phyloP scores from a whole-genome alignment of 805 yeast genomes.

The Suhomyces kilbournensis region DNA sequence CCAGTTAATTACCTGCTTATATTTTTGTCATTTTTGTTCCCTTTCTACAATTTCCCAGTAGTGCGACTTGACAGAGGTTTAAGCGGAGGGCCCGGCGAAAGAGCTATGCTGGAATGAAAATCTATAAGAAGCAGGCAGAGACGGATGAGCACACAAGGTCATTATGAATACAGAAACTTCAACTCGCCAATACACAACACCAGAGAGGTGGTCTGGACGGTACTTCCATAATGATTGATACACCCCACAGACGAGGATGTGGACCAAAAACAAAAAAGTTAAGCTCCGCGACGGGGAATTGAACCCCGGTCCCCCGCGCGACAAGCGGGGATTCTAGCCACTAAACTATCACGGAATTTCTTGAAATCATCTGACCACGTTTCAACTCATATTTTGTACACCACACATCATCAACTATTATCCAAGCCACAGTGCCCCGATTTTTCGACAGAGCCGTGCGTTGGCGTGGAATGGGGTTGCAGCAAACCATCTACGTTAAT shows the following conservation, averaged over 20 bases:
- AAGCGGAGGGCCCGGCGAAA: neutral
- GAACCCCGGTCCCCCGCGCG: conserved; percentile 18
- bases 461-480: neutral
- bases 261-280: conserved; percentile 2
- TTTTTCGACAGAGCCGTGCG: neutral
- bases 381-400: too few species aligned
- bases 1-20: neutral
- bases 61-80: neutral
- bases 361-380: neutral
- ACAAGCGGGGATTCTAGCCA: conserved; percentile 18
- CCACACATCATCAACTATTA: too few species aligned
- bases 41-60: neutral
- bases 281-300: conserved; percentile 17
- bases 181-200: too few species aligned
- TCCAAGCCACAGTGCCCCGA: neutral
- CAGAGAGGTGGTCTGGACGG: too few species aligned
- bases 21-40: neutral
- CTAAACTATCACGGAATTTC: conserved; percentile 14
- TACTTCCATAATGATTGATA: too few species aligned
- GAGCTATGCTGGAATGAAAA: neutral
- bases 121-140: too few species aligned
- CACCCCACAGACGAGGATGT: neutral
- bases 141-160: too few species aligned
- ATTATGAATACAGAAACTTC: too few species aligned
- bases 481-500: neutral